These are phyloP conservation scores for Gossypium arboreum DNA, from an alignment of 345 rosid genomes.

Conservation along the genomic window DNA sequence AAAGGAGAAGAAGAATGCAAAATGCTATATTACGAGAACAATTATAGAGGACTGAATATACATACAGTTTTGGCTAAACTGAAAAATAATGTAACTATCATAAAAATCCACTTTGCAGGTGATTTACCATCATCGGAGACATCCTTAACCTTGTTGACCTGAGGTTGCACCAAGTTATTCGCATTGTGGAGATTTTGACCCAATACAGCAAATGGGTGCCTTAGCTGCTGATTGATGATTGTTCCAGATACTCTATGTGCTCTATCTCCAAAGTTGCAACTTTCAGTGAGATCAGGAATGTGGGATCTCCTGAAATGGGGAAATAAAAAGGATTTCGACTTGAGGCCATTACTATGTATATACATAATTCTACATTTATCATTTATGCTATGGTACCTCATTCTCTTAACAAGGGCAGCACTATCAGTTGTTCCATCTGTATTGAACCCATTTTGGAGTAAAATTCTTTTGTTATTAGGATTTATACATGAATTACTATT, in stretches of 20 bases:
- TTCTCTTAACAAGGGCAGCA: conserved; percentile 48
- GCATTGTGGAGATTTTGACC: conserved; percentile 43
- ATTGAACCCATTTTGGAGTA: conserved; percentile 39
- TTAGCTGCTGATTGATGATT: conserved; percentile 41
- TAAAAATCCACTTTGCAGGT: conserved; percentile 16
- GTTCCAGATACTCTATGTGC: conserved; percentile 44
- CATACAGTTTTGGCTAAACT: not conserved
- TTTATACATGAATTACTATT: conserved; percentile 48
- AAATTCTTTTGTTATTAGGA: conserved; percentile 65
- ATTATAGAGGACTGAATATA: not conserved
- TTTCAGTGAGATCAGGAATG: conserved; percentile 42
- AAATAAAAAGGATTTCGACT: conserved; percentile 5
- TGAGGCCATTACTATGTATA: not conserved
- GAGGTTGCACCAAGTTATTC: conserved; percentile 28
- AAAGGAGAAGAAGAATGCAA: conserved; percentile 11
- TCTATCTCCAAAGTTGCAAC: conserved; percentile 43
- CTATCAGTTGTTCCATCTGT: conserved; percentile 39
- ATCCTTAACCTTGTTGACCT: conserved; percentile 32
- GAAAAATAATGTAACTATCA: conserved; percentile 1
- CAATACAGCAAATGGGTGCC: conserved; percentile 62
- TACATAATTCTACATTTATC: not conserved
- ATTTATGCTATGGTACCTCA: conserved; percentile 34
- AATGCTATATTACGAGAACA: not conserved
- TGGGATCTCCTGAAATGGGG: conserved; percentile 67
- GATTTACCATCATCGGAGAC: conserved; percentile 39